Evolutionary conservation across 768 basidiomycete genomes (phyloP), one percentile per base, ranked within the genome.

Genomic region (Tubosaeta brunneosetosa): DNA sequence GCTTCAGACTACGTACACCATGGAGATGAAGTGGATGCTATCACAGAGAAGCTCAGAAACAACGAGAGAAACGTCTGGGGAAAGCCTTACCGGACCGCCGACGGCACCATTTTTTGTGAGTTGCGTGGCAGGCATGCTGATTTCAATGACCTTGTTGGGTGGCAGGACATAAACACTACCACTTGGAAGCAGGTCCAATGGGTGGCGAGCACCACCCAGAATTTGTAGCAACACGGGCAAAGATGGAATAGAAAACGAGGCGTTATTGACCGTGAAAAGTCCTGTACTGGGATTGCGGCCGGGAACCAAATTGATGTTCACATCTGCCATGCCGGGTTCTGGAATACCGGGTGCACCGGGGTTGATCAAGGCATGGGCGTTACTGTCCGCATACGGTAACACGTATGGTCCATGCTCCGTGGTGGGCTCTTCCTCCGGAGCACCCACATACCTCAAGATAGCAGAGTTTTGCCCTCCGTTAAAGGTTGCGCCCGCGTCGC

Each of bases 31-130:
- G 47, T 12, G 63, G 26, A 44, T 64, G 63, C 63, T 62, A 25
- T 41, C 34, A 3, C 22, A 22, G 22, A 22, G 22, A 22, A 22
- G 22, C 22, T 22, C 22, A 22, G 22, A 22, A 36, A 36, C 34
- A 16, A 11, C 34, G 5, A 36, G 34, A 36, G 11, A 33, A 33
- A 4, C 42, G 6, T 14, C 11, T 13, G 13, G 19, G 32, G 33
- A 26, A 32, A 41, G 14, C 51, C 71, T 56, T 50, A 72, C 50
- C 3, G 53, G 67, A 25, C 66, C 68, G 5, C 75, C 76, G 22
- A 71, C 41, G 3, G 57, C 55, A 17, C 52, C 60, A 16, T 26
- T 38, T 6, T 2, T 9, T 13, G 44, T n/a, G 17, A 51, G 49
- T 2, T 57, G 47, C 8, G 55, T 55, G 2, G 55, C 59, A 16